phyloP scores from a whole-genome alignment of 169 alveolate species.

The Pseudocohnilembus persalinus region DNA sequence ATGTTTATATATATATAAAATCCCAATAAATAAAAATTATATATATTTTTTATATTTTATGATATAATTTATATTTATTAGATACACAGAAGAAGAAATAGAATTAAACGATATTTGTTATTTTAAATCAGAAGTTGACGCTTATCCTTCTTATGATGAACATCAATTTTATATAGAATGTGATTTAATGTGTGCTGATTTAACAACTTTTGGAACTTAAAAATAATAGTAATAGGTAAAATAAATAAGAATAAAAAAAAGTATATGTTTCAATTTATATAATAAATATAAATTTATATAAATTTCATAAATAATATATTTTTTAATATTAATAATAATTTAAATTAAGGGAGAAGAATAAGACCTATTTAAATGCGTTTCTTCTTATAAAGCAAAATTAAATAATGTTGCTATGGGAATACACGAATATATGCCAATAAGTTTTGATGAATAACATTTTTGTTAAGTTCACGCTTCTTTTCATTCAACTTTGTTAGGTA shows the following conservation, averaged over 20 bases:
- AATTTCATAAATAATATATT: too few species aligned
- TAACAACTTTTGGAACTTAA: slow-evolving; percentile 14
- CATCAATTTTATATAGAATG: slow-evolving; percentile 3
- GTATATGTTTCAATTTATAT: background rate
- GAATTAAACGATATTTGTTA: slow-evolving; percentile 11
- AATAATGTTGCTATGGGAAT: slow-evolving; percentile 19
- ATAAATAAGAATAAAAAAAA: too few species aligned
- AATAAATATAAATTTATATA: too few species aligned
- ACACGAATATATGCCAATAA: slow-evolving; percentile 21
- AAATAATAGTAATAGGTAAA: background rate
- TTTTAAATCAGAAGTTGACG: slow-evolving; percentile 21
- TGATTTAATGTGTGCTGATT: slow-evolving; percentile 27
- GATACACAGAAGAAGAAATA: slow-evolving; percentile 22
- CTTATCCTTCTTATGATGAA: slow-evolving; percentile 19
- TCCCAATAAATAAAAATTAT: slow-evolving; percentile 8
- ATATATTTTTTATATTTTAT: background rate
- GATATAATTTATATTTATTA: background rate
- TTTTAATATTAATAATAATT: background rate
- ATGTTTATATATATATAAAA: slow-evolving; percentile 1
- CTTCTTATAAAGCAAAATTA: background rate
- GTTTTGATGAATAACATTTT: slow-evolving; percentile 3
- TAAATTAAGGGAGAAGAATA: background rate
- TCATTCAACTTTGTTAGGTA: slow-evolving; percentile 11
- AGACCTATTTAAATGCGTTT: slow-evolving; percentile 1
- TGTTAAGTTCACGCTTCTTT: slow-evolving; percentile 23